phyloP scores from a whole-genome alignment of 1,284 basidiomycete species.

The Hemileia vastatrix region DNA sequence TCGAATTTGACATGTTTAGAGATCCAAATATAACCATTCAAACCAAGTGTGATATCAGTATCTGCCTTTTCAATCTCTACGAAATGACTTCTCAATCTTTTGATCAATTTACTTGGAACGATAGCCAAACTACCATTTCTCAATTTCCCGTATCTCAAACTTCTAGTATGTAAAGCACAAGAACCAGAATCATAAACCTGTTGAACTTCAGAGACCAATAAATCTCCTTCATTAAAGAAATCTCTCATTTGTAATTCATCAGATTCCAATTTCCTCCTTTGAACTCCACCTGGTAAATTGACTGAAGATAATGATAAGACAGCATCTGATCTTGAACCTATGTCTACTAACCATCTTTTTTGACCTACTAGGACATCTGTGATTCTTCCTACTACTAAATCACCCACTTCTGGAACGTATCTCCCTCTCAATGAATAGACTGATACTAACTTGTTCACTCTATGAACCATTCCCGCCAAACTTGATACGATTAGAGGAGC shows the following conservation, averaged over 20 bases:
- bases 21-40: slow-evolving; percentile 42
- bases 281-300: slow-evolving; percentile 41
- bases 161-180: slow-evolving; percentile 37
- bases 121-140: slow-evolving; percentile 36
- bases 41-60: slow-evolving; percentile 36
- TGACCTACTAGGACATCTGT: slow-evolving; percentile 35
- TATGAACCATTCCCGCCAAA: slow-evolving; percentile 34
- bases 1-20: slow-evolving; percentile 26
- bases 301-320: slow-evolving; percentile 36
- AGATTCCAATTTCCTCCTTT: slow-evolving; percentile 39
- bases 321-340: slow-evolving; percentile 35
- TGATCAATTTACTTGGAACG: slow-evolving; percentile 32
- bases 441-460: slow-evolving; percentile 38
- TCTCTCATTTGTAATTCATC: slow-evolving; percentile 44
- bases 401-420: slow-evolving; percentile 41
- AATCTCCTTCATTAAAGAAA: slow-evolving; percentile 42
- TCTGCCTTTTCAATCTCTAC: no score
- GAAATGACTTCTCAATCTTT: slow-evolving; percentile 39
- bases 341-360: slow-evolving; percentile 40
- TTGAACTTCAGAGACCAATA: slow-evolving; percentile 42
- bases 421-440: slow-evolving; percentile 35
- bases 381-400: slow-evolving; percentile 40
- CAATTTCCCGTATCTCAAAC: slow-evolving; percentile 41
- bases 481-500: slow-evolving; percentile 26
- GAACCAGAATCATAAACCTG: slow-evolving; percentile 36